Percentiles rank a stretch among this genome's conserved stretches.
phyloP scores from a whole-genome alignment of 2,329 filamentous ascomycete genomes.

The Colletotrichum sp. region DNA sequence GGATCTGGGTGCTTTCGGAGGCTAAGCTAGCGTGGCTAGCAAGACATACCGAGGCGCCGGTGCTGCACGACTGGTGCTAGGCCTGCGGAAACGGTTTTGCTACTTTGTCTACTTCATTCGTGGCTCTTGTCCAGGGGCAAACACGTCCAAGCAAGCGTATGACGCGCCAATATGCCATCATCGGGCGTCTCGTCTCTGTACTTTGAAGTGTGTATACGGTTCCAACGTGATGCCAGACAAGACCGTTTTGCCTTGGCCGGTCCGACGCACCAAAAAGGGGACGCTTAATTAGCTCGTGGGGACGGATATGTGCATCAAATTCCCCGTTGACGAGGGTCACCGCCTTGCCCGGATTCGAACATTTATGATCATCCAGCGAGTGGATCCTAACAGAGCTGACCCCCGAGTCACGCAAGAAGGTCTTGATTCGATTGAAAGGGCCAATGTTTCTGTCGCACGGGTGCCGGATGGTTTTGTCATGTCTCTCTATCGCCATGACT shows the following conservation, averaged over 20 bases:
- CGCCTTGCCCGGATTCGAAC: slow-evolving; percentile 1
- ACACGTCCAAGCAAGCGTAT: not conserved
- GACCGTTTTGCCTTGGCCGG: not conserved
- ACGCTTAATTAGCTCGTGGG: slow-evolving; percentile 20
- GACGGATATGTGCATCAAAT: slow-evolving; percentile 20
- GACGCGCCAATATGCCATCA: not conserved
- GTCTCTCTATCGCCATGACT: not conserved
- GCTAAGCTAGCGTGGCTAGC: not conserved
- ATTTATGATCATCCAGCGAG: not conserved
- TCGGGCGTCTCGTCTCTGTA: not conserved
- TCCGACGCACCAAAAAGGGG: slow-evolving; percentile 15
- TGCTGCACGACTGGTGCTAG: slow-evolving; percentile 8
- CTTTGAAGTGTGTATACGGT: not conserved
- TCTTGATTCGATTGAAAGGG: not conserved
- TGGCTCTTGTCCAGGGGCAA: not conserved
- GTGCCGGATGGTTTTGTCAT: not conserved
- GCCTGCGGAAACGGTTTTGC: not conserved
- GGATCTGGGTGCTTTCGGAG: slow-evolving; percentile 10
- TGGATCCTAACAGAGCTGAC: not conserved
- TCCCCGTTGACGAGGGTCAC: slow-evolving; percentile 15
- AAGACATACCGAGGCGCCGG: not conserved
- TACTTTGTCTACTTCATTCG: not conserved
- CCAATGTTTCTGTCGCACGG: not conserved
- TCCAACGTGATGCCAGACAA: not conserved
- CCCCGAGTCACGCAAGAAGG: not conserved